Base-by-base conservation (phyloP, 495 filamentous ascomycete genomes). In the Tricharina praecox region DNA sequence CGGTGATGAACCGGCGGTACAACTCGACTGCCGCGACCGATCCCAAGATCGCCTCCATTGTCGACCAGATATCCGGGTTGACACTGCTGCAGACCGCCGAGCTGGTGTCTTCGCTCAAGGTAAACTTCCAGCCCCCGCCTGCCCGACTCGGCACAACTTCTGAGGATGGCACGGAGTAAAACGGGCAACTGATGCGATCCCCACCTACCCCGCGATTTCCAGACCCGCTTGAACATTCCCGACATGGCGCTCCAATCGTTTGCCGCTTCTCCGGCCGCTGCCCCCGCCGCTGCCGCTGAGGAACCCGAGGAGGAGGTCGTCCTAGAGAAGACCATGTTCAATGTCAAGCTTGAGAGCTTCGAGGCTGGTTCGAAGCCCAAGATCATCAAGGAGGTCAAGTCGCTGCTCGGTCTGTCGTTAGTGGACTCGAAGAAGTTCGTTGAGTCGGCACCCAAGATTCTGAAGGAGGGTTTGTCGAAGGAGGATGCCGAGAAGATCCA, bases 381-480 rank as follows among this genome's bases (percentile, higher is more conserved):
- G 77, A 69, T 99, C 49, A 99, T 99, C 70, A 99, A 99, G 75
- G 90, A 99, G 72, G 78, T 99, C 67, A 99, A 99, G 77, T 75
- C 73, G 56, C 73, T 99, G 74, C 71, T 99, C 44, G 90, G 92
- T 3, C 66, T 99, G 65, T 92, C 83, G 62, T 73, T 99, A 67
- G 90, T 99, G 56, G 90, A 99, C 67, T 93, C 85, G 68, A 99
- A 99, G 79, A 99, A 99, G 73, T 99, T 99, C 66, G 90, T 96
- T 54, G 90, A 99, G 73, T 81, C 81, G 56, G 84, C 79, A 62
- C 90, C 90, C 53, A 99, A 99, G 82, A 68, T 82, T 59, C 79
- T 99, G 84, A 96, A 93, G 78, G 90, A 99, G 66, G 82, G 78
- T 10, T 84, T 99, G 61, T 82, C 87, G 26, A 99, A 96, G 74